phyloP scores from a whole-genome alignment of 345 rosid genomes.

The Corchorus olitorius region DNA sequence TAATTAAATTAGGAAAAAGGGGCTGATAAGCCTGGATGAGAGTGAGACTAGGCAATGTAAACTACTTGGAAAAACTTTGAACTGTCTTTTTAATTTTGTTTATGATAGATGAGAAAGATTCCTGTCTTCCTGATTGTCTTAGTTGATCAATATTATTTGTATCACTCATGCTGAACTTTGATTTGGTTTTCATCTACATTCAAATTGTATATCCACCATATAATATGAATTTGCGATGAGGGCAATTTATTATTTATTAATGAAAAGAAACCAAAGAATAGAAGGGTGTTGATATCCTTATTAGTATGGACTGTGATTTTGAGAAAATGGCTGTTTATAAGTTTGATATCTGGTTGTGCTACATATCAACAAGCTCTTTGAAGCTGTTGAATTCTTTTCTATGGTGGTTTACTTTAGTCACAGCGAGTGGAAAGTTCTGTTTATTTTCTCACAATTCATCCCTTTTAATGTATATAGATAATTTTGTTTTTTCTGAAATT shows the following conservation, averaged over 20 bases:
- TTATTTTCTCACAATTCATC: not conserved
- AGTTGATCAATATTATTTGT: not conserved
- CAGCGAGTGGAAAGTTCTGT: not conserved
- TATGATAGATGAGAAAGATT: not conserved
- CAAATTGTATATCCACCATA: not conserved
- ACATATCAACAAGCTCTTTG: not conserved
- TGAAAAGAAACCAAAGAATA: not conserved
- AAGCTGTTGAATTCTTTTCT: conserved; percentile 12
- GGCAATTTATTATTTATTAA: not conserved
- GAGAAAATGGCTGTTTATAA: not conserved
- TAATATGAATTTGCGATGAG: not conserved
- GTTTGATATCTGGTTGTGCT: not conserved
- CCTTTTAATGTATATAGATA: not conserved
- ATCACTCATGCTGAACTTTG: not conserved
- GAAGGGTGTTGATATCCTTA: not conserved
- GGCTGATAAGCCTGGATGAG: not conserved
- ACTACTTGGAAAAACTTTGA: not conserved
- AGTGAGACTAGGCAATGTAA: not conserved
- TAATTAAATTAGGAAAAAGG: not conserved
- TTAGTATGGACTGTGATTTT: not conserved
- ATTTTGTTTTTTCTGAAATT: not conserved
- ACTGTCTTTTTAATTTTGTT: not conserved
- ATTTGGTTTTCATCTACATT: not conserved
- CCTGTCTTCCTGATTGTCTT: not conserved
- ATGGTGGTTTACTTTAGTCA: not conserved